These are phyloP conservation scores for Penicillium canariense DNA, from an alignment of 495 filamentous ascomycete genomes.

Conservation along the genomic window DNA sequence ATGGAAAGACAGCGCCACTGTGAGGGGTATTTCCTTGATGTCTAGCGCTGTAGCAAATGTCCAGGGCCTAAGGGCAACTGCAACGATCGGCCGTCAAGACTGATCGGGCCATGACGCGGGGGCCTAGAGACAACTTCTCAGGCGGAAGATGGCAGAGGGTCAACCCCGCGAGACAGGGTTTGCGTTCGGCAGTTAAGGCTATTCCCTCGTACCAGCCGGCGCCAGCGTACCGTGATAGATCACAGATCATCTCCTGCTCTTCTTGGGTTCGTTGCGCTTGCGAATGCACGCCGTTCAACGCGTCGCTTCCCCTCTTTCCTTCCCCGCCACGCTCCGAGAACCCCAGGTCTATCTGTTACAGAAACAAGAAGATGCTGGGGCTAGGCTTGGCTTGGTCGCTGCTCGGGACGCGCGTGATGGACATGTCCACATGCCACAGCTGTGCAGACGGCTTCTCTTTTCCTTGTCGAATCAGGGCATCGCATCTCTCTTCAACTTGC, in stretches of 20 bases:
- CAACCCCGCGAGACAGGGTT: neutral
- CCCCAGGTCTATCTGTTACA: neutral
- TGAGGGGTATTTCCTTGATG: neutral
- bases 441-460: neutral
- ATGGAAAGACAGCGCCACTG: conserved; percentile 8
- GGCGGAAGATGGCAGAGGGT: neutral
- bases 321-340: conserved; percentile 11
- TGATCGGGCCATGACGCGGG: conserved; percentile 2
- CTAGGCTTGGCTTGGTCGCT: neutral
- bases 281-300: conserved; percentile 11
- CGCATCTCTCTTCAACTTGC: neutral
- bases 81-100: neutral
- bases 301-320: conserved; percentile 15
- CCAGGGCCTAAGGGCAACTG: neutral
- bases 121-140: neutral
- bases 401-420: conserved; percentile 16
- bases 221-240: conserved; percentile 2
- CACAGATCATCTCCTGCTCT: neutral
- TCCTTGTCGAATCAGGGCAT: conserved; percentile 11
- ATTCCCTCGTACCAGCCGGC: neutral
- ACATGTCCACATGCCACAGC: conserved; percentile 18
- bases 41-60: neutral
- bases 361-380: neutral
- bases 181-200: conserved; percentile 8
- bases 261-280: neutral